A percentile compares a stretch with the other conserved stretches of the same genome.
phyloP scores from a whole-genome alignment of 768 basidiomycete genomes.

The Cystofilobasidium ferigula region DNA sequence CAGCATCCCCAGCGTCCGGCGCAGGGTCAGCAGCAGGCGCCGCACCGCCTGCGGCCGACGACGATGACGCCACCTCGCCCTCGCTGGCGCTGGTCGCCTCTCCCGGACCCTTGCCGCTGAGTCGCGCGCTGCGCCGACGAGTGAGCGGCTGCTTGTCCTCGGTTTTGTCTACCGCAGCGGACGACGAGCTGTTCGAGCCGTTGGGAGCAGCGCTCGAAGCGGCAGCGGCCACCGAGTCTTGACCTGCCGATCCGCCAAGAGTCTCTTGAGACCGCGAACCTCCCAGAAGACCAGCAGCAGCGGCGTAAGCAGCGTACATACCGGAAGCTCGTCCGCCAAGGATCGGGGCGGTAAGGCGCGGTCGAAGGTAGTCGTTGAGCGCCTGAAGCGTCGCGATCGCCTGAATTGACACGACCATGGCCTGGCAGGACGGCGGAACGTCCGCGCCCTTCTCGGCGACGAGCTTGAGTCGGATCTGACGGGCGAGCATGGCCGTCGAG shows the following conservation, averaged over 20 bases:
- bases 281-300: slow-evolving; percentile 59
- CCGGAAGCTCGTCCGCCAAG: slow-evolving; percentile 51
- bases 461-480: slow-evolving; percentile 77
- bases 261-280: slow-evolving; percentile 31
- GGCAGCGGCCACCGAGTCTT: slow-evolving; percentile 1
- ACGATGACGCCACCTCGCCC: slow-evolving; percentile 26
- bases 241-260: not conserved
- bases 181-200: slow-evolving; percentile 6
- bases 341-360: slow-evolving; percentile 58
- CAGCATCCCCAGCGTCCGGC: not conserved
- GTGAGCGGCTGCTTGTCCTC: slow-evolving; percentile 39
- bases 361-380: slow-evolving; percentile 87
- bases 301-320: slow-evolving; percentile 75
- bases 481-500: slow-evolving; percentile 70
- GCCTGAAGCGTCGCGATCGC: slow-evolving; percentile 98
- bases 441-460: slow-evolving; percentile 83
- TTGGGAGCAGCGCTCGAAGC: slow-evolving; percentile 2
- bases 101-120: slow-evolving; percentile 56
- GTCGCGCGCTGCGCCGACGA: slow-evolving; percentile 68
- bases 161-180: slow-evolving; percentile 31
- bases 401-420: slow-evolving; percentile 92
- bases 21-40: not conserved
- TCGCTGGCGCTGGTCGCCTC: not conserved
- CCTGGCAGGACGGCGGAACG: slow-evolving; percentile 62
- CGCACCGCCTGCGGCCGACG: slow-evolving; percentile 16